phyloP scores from a whole-genome alignment of 2,329 filamentous ascomycete species.

The Botrytis squamosa region DNA sequence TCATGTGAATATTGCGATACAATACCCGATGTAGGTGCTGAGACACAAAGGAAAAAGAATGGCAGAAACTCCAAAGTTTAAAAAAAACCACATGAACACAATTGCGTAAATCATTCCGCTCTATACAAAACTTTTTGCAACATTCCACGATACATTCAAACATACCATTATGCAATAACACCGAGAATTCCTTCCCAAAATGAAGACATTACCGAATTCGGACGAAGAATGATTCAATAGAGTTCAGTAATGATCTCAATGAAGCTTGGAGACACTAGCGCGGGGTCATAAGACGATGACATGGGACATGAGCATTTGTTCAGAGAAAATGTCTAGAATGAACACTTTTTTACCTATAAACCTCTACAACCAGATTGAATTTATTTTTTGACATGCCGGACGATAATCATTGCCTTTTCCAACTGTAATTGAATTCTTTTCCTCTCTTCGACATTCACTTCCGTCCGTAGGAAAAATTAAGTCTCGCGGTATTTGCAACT shows the following conservation, averaged over 20 bases:
- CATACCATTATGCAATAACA: conserved; percentile 1
- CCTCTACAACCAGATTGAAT: not conserved
- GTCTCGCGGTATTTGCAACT: not conserved
- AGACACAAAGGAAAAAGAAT: not conserved
- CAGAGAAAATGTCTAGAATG: not conserved
- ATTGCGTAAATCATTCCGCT: not conserved
- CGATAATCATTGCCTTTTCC: not conserved
- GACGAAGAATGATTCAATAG: conserved; percentile 14
- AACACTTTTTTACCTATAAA: not conserved
- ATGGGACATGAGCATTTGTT: conserved; percentile 19
- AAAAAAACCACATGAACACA: not conserved
- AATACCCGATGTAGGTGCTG: not conserved
- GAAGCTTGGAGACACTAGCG: not conserved
- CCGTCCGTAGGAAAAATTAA: not conserved
- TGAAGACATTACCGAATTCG: not conserved
- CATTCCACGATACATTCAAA: not conserved
- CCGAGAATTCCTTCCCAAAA: conserved; percentile 1
- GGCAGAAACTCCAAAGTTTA: not conserved
- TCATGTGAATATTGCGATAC: not conserved
- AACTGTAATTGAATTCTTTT: not conserved
- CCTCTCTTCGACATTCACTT: not conserved
- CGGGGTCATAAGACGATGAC: conserved; percentile 20
- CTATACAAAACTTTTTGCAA: not conserved
- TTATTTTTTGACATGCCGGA: not conserved
- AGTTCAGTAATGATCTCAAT: conserved; percentile 3